Conservation (phyloP, 2,329 filamentous ascomycete genomes). For the Colletotrichum spinosum region DNA sequence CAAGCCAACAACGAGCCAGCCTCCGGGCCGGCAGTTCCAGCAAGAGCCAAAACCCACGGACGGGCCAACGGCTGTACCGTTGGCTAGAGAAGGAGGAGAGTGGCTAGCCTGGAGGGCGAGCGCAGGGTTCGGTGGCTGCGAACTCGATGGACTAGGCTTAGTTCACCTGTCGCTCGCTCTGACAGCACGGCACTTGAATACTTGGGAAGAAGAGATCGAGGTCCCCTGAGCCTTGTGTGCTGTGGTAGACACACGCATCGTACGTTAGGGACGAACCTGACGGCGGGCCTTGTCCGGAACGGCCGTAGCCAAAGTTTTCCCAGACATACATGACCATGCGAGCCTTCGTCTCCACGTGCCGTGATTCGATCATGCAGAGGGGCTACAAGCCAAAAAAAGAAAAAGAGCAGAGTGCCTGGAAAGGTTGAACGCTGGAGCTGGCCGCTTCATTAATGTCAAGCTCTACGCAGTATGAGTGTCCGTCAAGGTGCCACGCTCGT, state of each 20-base stretch:
- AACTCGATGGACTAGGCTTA: constrained; percentile 15
- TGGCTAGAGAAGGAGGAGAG: no score
- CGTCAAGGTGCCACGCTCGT: constrained; percentile 27
- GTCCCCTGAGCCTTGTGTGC: no score
- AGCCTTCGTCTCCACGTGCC: constrained; percentile 14
- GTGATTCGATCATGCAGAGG: constrained; percentile 24
- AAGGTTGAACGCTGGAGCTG: neutral
- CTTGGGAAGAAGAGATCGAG: no score
- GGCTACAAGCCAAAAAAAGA: constrained; percentile 4
- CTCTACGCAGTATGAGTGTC: neutral
- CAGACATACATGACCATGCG: neutral
- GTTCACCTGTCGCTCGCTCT: constrained; percentile 14
- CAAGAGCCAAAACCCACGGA: constrained; percentile 5
- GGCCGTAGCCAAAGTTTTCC: constrained; percentile 14
- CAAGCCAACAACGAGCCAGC: neutral
- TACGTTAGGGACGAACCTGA: constrained; percentile 5
- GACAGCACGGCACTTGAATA: constrained; percentile 32
- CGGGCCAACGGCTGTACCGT: neutral
- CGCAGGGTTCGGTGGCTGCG: constrained; percentile 3
- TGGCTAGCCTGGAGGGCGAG: constrained; percentile 17
- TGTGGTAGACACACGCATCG: no score
- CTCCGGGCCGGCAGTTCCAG: neutral
- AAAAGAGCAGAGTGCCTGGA: neutral
- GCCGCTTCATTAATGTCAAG: constrained; percentile 30
- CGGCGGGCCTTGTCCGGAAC: constrained; percentile 25